These are phyloP conservation scores for Lasiodiplodia sp. DNA, from an alignment of 2,329 filamentous ascomycete genomes.

Conservation along the genomic window DNA sequence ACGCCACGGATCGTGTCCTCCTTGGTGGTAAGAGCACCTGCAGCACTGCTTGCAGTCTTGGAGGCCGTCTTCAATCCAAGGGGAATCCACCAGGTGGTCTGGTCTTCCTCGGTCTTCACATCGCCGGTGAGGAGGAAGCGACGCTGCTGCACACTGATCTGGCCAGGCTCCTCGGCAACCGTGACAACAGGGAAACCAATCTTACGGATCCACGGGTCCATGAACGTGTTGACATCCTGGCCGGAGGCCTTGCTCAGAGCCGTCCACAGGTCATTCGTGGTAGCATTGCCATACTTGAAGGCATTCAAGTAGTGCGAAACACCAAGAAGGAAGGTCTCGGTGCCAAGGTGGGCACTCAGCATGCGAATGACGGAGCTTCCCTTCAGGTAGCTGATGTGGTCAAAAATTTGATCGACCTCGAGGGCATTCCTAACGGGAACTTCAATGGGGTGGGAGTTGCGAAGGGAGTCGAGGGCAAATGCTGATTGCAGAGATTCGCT, in stretches of 20 bases:
- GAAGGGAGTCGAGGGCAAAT: conserved; percentile 86
- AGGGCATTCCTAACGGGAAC: conserved; percentile 92
- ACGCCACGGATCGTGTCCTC: conserved; percentile 78
- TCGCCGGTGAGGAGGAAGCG: conserved; percentile 93
- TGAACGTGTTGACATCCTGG: conserved; percentile 83
- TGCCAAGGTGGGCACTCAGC: conserved; percentile 88
- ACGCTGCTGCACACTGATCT: conserved; percentile 82
- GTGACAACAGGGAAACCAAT: conserved; percentile 94
- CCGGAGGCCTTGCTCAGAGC: conserved; percentile 87
- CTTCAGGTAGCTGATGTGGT: conserved; percentile 95
- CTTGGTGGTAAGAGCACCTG: conserved; percentile 75
- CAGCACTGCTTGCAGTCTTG: conserved; percentile 64
- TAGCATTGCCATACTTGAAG: conserved; percentile 88
- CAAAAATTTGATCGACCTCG: conserved; percentile 97
- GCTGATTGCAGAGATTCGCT: conserved; percentile 93
- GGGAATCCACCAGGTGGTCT: conserved; percentile 95
- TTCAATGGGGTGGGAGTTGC: conserved; percentile 94
- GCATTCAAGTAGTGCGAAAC: conserved; percentile 88
- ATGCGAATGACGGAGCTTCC: conserved; percentile 96
- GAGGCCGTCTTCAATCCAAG: conserved; percentile 80
- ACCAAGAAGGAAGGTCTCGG: conserved; percentile 87
- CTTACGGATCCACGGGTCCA: conserved; percentile 94
- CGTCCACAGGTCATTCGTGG: conserved; percentile 88
- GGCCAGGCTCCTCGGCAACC: conserved; percentile 80
- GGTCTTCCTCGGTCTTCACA: conserved; percentile 87